Conservation (phyloP, 768 basidiomycete species). For the Lenzites betulinus region DNA sequence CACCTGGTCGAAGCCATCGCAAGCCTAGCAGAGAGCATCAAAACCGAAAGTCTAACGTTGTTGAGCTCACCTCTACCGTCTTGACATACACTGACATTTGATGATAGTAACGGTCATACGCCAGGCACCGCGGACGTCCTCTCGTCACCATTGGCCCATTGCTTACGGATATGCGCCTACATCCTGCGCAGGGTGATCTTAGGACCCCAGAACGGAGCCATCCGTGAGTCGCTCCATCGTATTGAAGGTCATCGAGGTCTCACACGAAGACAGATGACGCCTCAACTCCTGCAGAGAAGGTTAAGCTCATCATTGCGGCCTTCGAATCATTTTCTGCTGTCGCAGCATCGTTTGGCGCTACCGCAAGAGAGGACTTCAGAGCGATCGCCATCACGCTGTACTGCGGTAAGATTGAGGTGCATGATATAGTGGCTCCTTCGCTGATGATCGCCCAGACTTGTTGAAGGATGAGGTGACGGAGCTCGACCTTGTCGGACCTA, state of each 20-base stretch:
- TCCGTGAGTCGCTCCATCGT: slow-evolving; percentile 42
- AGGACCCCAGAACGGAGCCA: slow-evolving; percentile 48
- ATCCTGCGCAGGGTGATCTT: slow-evolving; percentile 74
- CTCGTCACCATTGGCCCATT: slow-evolving; percentile 47
- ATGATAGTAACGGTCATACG: slow-evolving; percentile 12
- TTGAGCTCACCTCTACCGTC: neutral
- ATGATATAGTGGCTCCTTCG: neutral
- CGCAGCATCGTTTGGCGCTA: slow-evolving; percentile 54
- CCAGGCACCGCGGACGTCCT: slow-evolving; percentile 13
- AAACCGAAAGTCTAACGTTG: slow-evolving; percentile 2
- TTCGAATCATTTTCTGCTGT: slow-evolving; percentile 64
- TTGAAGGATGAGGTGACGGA: slow-evolving; percentile 85
- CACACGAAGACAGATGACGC: slow-evolving; percentile 45
- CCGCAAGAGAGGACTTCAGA: slow-evolving; percentile 72
- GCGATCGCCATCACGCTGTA: slow-evolving; percentile 81
- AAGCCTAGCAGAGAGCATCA: slow-evolving; percentile 38
- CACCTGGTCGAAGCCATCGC: slow-evolving; percentile 65
- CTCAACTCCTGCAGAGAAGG: slow-evolving; percentile 48
- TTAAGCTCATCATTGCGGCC: slow-evolving; percentile 62
- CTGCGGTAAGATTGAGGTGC: slow-evolving; percentile 50
- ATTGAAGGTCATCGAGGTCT: neutral
- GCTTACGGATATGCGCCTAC: slow-evolving; percentile 81
- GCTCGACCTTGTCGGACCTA: slow-evolving; percentile 78
- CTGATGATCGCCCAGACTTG: slow-evolving; percentile 50
- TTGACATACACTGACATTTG: neutral